phyloP scores from a whole-genome alignment of 345 rosid species.

The Erucastrum elatum region DNA sequence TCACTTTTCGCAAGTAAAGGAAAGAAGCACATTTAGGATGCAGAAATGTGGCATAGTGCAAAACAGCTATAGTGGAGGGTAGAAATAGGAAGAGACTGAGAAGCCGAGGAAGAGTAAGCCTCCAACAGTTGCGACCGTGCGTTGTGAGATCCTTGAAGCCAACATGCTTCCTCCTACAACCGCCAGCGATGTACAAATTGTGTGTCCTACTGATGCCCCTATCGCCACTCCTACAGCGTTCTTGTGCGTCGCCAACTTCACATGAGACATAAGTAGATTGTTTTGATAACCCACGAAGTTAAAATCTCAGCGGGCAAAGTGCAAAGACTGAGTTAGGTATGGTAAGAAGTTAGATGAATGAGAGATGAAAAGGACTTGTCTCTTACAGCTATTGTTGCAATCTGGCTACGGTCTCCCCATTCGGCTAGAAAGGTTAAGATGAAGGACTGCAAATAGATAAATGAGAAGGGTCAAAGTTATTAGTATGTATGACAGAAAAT shows the following conservation, averaged over 20 bases:
- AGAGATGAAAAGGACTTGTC: slow-evolving; percentile 10
- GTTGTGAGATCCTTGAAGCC: slow-evolving; percentile 92
- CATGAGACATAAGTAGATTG: slow-evolving; percentile 3
- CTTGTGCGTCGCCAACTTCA: slow-evolving; percentile 97
- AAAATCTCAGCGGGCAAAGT: not conserved
- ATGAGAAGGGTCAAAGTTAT: slow-evolving; percentile 9
- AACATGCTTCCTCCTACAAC: slow-evolving; percentile 99
- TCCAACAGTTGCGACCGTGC: slow-evolving; percentile 89
- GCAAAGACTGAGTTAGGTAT: not conserved
- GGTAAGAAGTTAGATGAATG: not conserved
- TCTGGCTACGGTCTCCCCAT: slow-evolving; percentile 99
- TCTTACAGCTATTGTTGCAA: slow-evolving; percentile 99
- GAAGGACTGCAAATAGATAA: slow-evolving; percentile 64
- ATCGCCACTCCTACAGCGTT: slow-evolving; percentile 90
- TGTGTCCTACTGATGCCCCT: slow-evolving; percentile 86
- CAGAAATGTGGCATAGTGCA: not conserved
- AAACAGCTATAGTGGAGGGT: slow-evolving; percentile 71
- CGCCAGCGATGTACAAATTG: slow-evolving; percentile 85
- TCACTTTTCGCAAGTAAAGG: not conserved
- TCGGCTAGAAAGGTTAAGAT: slow-evolving; percentile 93
- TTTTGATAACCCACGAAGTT: not conserved
- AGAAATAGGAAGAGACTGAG: slow-evolving; percentile 89
- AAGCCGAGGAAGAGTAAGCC: slow-evolving; percentile 93
- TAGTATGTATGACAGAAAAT: not conserved
- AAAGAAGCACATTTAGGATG: slow-evolving; percentile 7